Evolutionary conservation across 1,139 yeast species (phyloP).

Genomic region (Hyphopichia buzzinii): DNA sequence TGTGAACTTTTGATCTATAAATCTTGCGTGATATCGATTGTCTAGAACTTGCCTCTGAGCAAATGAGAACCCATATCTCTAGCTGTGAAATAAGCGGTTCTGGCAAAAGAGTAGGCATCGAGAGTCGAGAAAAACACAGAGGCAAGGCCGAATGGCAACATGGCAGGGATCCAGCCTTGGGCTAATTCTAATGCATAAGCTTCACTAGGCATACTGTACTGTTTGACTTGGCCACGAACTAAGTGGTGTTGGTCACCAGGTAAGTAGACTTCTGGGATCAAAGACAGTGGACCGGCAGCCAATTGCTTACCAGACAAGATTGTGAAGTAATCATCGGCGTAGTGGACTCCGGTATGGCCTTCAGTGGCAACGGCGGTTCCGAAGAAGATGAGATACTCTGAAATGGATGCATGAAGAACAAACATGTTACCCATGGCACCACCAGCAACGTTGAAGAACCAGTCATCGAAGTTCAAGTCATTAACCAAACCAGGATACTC

Average conservation of each 20-base stretch:
- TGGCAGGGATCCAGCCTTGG: conserved; percentile 98
- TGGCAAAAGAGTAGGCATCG: conserved; percentile 65
- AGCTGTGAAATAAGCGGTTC: conserved; percentile 74
- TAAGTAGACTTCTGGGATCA: conserved; percentile 60
- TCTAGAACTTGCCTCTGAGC: conserved; percentile 62
- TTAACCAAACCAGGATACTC: conserved; percentile 67
- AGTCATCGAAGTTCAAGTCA: conserved; percentile 69
- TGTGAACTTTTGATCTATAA: too few relatives aligned
- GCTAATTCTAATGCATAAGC: conserved; percentile 92
- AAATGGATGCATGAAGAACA: conserved; percentile 90
- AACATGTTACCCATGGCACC: conserved; percentile 99
- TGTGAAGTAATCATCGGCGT: conserved; percentile 94
- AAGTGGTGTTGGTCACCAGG: conserved; percentile 88
- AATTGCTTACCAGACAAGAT: conserved; percentile 76
- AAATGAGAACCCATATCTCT: conserved; percentile 72
- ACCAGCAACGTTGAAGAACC: conserved; percentile 98
- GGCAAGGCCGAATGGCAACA: conserved; percentile 93
- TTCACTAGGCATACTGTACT: conserved; percentile 80
- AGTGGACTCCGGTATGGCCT: conserved; percentile 94
- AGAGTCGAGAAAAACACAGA: conserved; percentile 78
- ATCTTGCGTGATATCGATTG: too few relatives aligned
- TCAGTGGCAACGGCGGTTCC: conserved; percentile 92
- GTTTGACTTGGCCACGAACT: conserved; percentile 69
- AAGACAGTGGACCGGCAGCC: conserved; percentile 66
- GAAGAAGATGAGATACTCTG: conserved; percentile 86